Conservation (phyloP, 495 filamentous ascomycete species). For the Penicillium robsamsonii region DNA sequence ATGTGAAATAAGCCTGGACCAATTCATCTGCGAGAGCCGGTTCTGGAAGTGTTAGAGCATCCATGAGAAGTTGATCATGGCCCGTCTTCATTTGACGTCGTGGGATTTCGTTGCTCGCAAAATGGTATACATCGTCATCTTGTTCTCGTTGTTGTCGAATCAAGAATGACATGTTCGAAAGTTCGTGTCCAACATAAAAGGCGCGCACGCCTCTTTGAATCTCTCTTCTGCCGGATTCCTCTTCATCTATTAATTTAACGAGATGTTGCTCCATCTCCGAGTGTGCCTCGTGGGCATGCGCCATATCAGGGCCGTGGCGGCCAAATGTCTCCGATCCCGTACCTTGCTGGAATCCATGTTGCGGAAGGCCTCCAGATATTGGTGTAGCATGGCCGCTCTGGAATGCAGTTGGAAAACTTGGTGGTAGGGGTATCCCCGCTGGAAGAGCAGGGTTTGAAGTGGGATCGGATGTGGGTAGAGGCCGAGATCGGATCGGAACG, state of each 20-base stretch:
- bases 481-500: constrained; percentile 50
- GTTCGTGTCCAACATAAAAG: constrained; percentile 50
- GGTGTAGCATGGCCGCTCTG: constrained; percentile 23
- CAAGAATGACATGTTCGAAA: constrained; percentile 53
- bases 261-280: constrained; percentile 44
- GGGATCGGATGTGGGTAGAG: constrained; percentile 31
- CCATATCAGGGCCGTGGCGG: constrained; percentile 31
- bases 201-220: constrained; percentile 48
- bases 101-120: constrained; percentile 49
- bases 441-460: constrained; percentile 25
- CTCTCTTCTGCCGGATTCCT: constrained; percentile 41
- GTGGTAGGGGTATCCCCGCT: constrained; percentile 22
- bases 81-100: constrained; percentile 44
- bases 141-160: constrained; percentile 48
- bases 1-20: constrained; percentile 46
- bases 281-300: constrained; percentile 36
- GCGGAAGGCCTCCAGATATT: constrained; percentile 18
- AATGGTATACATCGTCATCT: constrained; percentile 48
- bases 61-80: constrained; percentile 49
- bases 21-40: constrained; percentile 46
- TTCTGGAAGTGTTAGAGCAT: constrained; percentile 47
- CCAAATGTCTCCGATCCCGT: constrained; percentile 26
- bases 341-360: constrained; percentile 25
- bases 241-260: constrained; percentile 47
- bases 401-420: constrained; percentile 36